Percentiles rank a stretch among this genome's conserved stretches.
Conservation (phyloP, 208 protist genomes). For the Crithidia mellificae region DNA sequence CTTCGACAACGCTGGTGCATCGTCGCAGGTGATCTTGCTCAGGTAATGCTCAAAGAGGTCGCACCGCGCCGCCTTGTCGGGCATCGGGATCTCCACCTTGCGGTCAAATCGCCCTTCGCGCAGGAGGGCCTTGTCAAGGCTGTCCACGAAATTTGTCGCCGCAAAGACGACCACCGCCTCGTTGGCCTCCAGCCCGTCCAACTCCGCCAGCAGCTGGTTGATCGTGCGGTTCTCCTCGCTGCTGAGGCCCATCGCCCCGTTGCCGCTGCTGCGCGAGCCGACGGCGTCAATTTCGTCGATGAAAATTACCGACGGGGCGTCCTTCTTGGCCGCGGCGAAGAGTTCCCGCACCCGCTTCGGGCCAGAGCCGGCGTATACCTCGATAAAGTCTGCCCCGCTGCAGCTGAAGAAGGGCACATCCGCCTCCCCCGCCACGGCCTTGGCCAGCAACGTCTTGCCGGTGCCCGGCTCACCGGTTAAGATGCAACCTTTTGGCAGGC, state of each 20-base stretch:
- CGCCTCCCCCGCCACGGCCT: conserved; percentile 90
- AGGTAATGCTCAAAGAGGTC: conserved; percentile 85
- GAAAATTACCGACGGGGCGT: conserved; percentile 97
- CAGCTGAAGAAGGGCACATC: conserved; percentile 96
- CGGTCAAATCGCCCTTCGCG: conserved; percentile 98
- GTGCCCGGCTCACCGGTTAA: conserved; percentile 96
- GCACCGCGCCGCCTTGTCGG: conserved; percentile 65
- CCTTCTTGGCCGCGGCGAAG: conserved; percentile 90
- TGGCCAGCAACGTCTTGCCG: conserved; percentile 95
- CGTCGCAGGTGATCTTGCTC: conserved; percentile 41
- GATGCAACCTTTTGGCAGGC: conserved; percentile 96
- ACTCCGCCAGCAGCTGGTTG: conserved; percentile 96
- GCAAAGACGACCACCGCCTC: conserved; percentile 96
- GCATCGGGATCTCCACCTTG: conserved; percentile 86
- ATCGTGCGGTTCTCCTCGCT: conserved; percentile 92
- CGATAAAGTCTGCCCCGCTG: conserved; percentile 95
- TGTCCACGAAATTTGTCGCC: conserved; percentile 96
- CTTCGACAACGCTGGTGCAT: conserved; percentile 30
- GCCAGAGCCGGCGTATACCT: conserved; percentile 97
- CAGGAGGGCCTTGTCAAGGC: conserved; percentile 94
- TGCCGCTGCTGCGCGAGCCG: conserved; percentile 78
- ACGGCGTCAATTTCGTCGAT: conserved; percentile 99
- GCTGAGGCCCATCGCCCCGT: conserved; percentile 70
- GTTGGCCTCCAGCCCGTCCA: conserved; percentile 92
- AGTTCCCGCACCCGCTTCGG: conserved; percentile 94